Evolutionary conservation across 2,329 filamentous ascomycete genomes (phyloP).

Genomic region (Tolypocladium inflatum): DNA sequence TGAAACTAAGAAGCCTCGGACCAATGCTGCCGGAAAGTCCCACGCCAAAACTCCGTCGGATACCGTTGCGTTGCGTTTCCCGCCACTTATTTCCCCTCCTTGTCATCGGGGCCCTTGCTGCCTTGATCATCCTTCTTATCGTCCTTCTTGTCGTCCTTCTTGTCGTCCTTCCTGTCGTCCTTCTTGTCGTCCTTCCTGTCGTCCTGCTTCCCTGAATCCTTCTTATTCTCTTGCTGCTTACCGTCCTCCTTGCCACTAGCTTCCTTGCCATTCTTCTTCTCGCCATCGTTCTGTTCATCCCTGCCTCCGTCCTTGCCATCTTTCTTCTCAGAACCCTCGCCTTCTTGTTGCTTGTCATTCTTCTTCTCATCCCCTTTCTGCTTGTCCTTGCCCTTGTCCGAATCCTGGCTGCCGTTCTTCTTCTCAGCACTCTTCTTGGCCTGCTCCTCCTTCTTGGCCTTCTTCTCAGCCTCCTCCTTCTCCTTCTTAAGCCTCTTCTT

Average conservation of each 20-base stretch:
- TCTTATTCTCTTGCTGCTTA: background rate
- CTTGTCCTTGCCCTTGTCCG: conserved; percentile 11
- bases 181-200: background rate
- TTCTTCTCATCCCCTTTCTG: conserved; percentile 11
- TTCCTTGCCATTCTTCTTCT: conserved; percentile 6
- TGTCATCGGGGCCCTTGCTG: background rate
- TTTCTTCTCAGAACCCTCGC: conserved; percentile 2
- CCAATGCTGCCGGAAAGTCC: background rate
- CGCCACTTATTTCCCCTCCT: background rate
- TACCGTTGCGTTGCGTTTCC: too few species aligned
- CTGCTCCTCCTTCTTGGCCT: conserved; percentile 23
- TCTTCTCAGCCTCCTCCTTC: conserved; percentile 27
- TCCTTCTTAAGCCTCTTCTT: conserved; percentile 24
- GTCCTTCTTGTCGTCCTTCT: conserved; percentile 6
- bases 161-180: conserved; percentile 8
- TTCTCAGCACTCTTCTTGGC: conserved; percentile 17
- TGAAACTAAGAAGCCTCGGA: background rate
- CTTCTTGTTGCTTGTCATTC: conserved; percentile 2
- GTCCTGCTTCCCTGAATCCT: background rate
- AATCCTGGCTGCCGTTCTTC: conserved; percentile 13
- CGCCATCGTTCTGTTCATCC: background rate
- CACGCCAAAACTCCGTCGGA: background rate
- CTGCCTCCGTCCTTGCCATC: conserved; percentile 3
- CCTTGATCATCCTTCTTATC: background rate
- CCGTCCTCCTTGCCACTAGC: conserved; percentile 3